Evolutionary conservation across 2,329 filamentous ascomycete genomes (phyloP), one percentile per base, ranked within the genome.

Genomic region (Verticillium albo-atrum): DNA sequence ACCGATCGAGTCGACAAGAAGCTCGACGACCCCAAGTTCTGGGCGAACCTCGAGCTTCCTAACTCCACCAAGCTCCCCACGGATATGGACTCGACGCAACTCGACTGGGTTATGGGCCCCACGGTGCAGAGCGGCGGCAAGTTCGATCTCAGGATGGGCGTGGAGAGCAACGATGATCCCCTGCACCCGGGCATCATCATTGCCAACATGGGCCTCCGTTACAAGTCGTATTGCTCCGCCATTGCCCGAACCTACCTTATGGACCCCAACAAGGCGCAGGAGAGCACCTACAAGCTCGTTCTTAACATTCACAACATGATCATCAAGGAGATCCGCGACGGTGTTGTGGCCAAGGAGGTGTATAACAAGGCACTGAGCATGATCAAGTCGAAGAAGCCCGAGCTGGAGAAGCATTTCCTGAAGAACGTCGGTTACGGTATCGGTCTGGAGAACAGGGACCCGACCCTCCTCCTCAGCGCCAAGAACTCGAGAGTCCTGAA

Each of bases 221-320:
- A 99, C 78, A 95, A 95, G 76, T 96, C 92, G 1, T 99, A 99
- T 75, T 93, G 91, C 71, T 96, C 93, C 2, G 86, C 92, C 61
- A 92, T 99, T 66, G 92, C 90, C 14, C 88, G 95, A 65, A 98
- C 96, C 7, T 99, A 97, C 74, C 83, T 99, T 62, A 94, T 99
- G 54, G 96, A 98, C 68, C 96, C 96, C 17, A 97, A 95, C 77
- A 98, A 97, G 75, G 87, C 90, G 0, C 95, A 99, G 72, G 95
- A 98, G 75, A 89, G 84, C 71, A 95, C 93, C 71, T 99, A 99
- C 81, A 96, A 94, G 69, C 85, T 97, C 17, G 82, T 99, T 4
- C 80, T 91, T 58, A 85, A 86, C 56, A 86, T 98, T 14, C 94
- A 98, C 74, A 92, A 92, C 65, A 78, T 90, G n/a, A 89, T 97